Base-by-base conservation (phyloP, 1,284 basidiomycete genomes). In the Takashimella koratensis region DNA sequence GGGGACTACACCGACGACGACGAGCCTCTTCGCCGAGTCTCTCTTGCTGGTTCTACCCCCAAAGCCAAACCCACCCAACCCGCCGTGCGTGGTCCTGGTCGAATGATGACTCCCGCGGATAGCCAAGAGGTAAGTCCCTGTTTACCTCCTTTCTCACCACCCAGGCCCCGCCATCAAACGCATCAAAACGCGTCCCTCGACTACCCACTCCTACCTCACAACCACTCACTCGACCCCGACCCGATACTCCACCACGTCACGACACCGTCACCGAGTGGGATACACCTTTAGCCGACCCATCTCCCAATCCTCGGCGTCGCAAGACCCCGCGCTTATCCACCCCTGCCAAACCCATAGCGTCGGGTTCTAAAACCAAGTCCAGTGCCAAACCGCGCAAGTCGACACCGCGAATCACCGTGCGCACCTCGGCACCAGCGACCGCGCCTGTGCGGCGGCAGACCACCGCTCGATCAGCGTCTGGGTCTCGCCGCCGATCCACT, bases 101-200 rank as follows among this genome's bases (percentile, higher is more conserved):
- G 63, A 2, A 40, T 70, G 53, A 60, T 71, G 60, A 71, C 69
- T 5, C 69, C 69, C 1, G 65, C 54, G 5, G 50, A 57, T 27
- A 66, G 63, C 52, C 64, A 68, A 51, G 59, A 51, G 13, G 68
- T 67, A 27, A 58, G 63, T 52, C 3, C n/a, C n/a, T n/a, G n/a
- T n/a, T n/a, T n/a, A n/a, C n/a, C n/a, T n/a, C n/a, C n/a, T n/a
- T n/a, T n/a, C n/a, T n/a, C n/a, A n/a, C n/a, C n/a, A n/a, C n/a
- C n/a, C n/a, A n/a, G n/a, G n/a, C n/a, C 25, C 6, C 41, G 5
- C 5, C 48, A 2, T 25, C 48, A n/a, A 43, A n/a, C 44, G 22
- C 49, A 20, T 47, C 43, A 22, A 6, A 26, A 36, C 20, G 49
- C 6, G 42, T 49, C n/a, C 54, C 52, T n/a, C 59, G 62, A 12